Percentiles rank a stretch among this genome's conserved stretches.
Conservation (phyloP, 2,329 filamentous ascomycete species). For the Leptoxyphium fumago region DNA sequence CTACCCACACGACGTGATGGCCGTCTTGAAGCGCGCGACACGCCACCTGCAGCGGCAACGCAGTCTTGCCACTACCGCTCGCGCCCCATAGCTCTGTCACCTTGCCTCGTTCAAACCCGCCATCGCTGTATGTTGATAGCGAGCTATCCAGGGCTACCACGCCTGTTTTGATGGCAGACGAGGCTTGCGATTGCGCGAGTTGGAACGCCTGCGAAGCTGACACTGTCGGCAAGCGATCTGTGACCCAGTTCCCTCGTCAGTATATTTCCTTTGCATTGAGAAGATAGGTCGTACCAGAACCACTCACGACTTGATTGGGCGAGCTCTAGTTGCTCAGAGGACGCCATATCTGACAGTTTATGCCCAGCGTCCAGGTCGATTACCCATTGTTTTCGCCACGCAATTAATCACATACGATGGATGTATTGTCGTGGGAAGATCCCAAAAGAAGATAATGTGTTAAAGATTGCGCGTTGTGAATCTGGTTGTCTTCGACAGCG, state of each 20-base stretch:
- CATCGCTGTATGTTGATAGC: constrained; percentile 15
- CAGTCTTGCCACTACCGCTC: constrained; percentile 72
- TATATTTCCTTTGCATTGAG: too few relatives aligned
- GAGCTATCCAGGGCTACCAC: constrained; percentile 33
- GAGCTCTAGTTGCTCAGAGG: too few relatives aligned
- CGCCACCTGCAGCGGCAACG: constrained; percentile 61
- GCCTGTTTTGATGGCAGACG: constrained; percentile 29
- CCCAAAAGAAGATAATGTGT: too few relatives aligned
- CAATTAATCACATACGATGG: too few relatives aligned
- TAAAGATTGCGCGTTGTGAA: too few relatives aligned
- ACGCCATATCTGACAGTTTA: too few relatives aligned
- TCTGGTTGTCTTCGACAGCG: too few relatives aligned
- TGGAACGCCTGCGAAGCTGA: constrained; percentile 60
- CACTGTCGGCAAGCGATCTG: constrained; percentile 63
- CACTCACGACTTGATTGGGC: too few relatives aligned
- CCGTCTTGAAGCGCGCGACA: constrained; percentile 47
- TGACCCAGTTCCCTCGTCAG: background rate
- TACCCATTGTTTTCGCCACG: too few relatives aligned
- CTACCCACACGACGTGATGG: constrained; percentile 64
- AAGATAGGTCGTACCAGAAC: too few relatives aligned
- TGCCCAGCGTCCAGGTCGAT: too few relatives aligned
- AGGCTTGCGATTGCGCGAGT: background rate
- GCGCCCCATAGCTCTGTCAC: constrained; percentile 82
- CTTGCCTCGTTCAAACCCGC: constrained; percentile 59
- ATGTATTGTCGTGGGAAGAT: too few relatives aligned